Conservation (phyloP, 176 grass and related monocot species). For the Bolboschoenus planiculmis region DNA sequence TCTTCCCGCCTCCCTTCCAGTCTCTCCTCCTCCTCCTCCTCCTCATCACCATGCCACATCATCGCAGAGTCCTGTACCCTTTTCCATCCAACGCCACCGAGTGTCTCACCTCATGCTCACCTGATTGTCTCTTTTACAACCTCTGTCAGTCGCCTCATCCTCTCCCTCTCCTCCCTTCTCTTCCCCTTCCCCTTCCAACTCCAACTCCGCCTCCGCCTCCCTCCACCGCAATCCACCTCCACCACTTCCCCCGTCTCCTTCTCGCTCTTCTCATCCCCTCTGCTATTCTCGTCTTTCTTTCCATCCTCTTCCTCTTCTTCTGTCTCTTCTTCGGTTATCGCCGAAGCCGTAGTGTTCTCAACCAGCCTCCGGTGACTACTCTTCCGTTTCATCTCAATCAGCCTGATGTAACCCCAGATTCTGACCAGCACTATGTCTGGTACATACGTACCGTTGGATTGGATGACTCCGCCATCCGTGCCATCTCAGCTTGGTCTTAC, state of each 20-base stretch:
- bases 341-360: not conserved
- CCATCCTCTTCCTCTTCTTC: constrained; percentile 27
- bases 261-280: constrained; percentile 41
- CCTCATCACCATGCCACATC: not conserved
- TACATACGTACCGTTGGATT: constrained; percentile 77
- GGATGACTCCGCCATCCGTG: constrained; percentile 64
- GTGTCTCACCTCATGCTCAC: not conserved
- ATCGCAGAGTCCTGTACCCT: not conserved
- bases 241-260: constrained; percentile 18
- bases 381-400: not conserved
- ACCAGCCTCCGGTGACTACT: constrained; percentile 3
- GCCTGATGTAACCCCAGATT: not conserved
- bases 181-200: not conserved
- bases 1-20: not conserved
- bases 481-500: constrained; percentile 62
- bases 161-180: not conserved
- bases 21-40: not conserved
- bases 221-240: constrained; percentile 33
- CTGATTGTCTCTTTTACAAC: constrained; percentile 17
- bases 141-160: not conserved
- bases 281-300: constrained; percentile 29
- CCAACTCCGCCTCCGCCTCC: not conserved
- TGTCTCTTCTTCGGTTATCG: constrained; percentile 13
- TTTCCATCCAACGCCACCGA: not conserved
- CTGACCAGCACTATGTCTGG: constrained; percentile 63